Base-by-base conservation (phyloP, 139 green algal species). In the Volvox reticuliferus region DNA sequence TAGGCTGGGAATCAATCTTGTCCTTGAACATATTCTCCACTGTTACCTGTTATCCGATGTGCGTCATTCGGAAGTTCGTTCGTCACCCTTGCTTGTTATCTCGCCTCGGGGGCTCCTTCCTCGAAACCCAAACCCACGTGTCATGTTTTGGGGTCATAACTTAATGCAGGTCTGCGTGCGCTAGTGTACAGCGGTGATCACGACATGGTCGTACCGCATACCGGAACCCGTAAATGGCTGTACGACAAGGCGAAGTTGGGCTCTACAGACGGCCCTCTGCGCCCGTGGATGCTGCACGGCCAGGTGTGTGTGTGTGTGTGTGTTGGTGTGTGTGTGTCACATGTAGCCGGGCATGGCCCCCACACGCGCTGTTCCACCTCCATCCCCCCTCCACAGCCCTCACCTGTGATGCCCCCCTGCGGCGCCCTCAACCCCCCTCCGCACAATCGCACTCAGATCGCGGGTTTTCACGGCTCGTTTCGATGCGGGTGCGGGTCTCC, bases 151-250 rank as follows among this genome's bases (percentile, higher is more conserved):
- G 44, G 44, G 5, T 55, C 9, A 5, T 55, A 55, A 55, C 44
- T 55, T 73, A n/a, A 32, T 18, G 9, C 50, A 91, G 92, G 90
- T 65, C 73, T 95, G 36, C 84, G 81, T 0, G 93, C 28, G 35
- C 79, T 95, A 44, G 80, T 95, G 16, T 95, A 92, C 88, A 91
- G 50, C 75, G 93, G 93, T 9, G 88, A 93, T 21, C 88, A 93
- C 33, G 93, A 94, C 91, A 89, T 95, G 73, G 88, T 95, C 20
- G 89, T 94, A 55, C 94, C 94, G 28, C 94, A 93, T 90, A 95
- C 91, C 0, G 92, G 91, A 67, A 95, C 83, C 24, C 76, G 85
- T 1, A 79, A 73, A 16, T 96, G 94, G 94, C 69, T 95, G 82
- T 94, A 84, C 86, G 86, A 55, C 79, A 44, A 50, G 26, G 78